Conservation (phyloP, 2,329 filamentous ascomycete species). For the Monosporascus sp. region DNA sequence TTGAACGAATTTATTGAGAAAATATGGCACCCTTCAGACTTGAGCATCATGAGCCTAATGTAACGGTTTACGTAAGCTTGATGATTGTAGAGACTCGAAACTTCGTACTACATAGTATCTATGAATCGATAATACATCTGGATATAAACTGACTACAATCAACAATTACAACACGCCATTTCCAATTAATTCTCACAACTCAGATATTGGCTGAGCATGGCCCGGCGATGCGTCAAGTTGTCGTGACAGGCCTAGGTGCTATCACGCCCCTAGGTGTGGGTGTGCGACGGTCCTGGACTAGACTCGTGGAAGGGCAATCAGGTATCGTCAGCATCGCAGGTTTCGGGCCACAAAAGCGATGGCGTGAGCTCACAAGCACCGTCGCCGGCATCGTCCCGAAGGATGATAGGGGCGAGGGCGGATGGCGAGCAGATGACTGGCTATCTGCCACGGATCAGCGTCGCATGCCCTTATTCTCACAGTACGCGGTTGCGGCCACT, state of each 20-base stretch:
- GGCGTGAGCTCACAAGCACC: conserved; percentile 72
- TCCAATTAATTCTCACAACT: neutral
- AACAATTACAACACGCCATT: no score
- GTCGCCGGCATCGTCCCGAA: conserved; percentile 78
- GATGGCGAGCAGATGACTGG: conserved; percentile 52
- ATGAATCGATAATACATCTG: no score
- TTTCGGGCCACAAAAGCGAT: conserved; percentile 51
- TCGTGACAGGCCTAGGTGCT: conserved; percentile 77
- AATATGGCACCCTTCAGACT: no score
- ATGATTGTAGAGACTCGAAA: no score
- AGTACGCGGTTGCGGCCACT: conserved; percentile 83
- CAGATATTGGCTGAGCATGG: conserved; percentile 24
- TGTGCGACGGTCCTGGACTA: conserved; percentile 70
- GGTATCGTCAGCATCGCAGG: conserved; percentile 71
- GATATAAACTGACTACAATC: no score
- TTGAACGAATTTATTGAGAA: no score
- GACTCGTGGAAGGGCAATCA: conserved; percentile 72
- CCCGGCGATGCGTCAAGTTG: conserved; percentile 62
- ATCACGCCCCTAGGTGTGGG: conserved; percentile 81
- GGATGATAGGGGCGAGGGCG: conserved; percentile 35
- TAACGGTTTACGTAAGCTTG: no score
- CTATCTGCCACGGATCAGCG: conserved; percentile 51
- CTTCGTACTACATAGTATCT: no score
- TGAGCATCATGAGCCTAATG: no score
- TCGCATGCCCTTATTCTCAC: conserved; percentile 85